Evolutionary conservation across 2,329 filamentous ascomycete genomes (phyloP).

Genomic region (Fusarium sp.): DNA sequence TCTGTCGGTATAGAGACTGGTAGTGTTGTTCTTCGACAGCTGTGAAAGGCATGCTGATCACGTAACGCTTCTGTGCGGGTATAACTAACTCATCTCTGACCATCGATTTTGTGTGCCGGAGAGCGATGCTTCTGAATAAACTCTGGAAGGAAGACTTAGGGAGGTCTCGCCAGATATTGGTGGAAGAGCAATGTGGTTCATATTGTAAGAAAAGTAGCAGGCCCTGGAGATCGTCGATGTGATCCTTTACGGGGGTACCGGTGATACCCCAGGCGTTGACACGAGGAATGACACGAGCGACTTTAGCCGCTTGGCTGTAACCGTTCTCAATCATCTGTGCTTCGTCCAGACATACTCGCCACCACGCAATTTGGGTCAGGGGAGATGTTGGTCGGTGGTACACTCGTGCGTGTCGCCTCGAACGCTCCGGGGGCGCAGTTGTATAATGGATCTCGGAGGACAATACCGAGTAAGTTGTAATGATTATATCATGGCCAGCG

Average conservation of each 20-base stretch:
- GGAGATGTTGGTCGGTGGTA: slow-evolving; percentile 78
- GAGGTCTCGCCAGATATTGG: slow-evolving; percentile 71
- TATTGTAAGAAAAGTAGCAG: slow-evolving; percentile 84
- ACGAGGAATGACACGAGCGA: slow-evolving; percentile 83
- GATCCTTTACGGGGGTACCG: slow-evolving; percentile 85
- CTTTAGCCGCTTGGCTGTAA: slow-evolving; percentile 82
- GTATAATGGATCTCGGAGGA: slow-evolving; percentile 84
- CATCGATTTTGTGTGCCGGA: slow-evolving; percentile 87
- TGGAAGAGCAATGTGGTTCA: slow-evolving; percentile 76
- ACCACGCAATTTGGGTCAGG: slow-evolving; percentile 85
- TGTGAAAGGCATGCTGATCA: slow-evolving; percentile 91
- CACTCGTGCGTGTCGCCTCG: slow-evolving; percentile 72
- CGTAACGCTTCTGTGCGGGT: slow-evolving; percentile 84
- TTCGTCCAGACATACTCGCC: slow-evolving; percentile 82
- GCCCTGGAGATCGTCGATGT: slow-evolving; percentile 81
- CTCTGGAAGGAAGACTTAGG: slow-evolving; percentile 72
- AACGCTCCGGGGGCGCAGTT: slow-evolving; percentile 74
- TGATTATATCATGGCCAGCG: slow-evolving; percentile 66
- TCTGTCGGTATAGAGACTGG: slow-evolving; percentile 76
- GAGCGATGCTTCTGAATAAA: slow-evolving; percentile 77
- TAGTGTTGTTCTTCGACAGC: slow-evolving; percentile 94
- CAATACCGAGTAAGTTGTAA: slow-evolving; percentile 78
- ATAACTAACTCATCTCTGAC: slow-evolving; percentile 83
- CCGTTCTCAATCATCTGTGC: slow-evolving; percentile 95
- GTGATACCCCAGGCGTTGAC: slow-evolving; percentile 92